Evolutionary conservation across 176 grass and related monocot species (phyloP), one percentile per base, ranked within the genome.

Genomic region (Eragrostis curvula): DNA sequence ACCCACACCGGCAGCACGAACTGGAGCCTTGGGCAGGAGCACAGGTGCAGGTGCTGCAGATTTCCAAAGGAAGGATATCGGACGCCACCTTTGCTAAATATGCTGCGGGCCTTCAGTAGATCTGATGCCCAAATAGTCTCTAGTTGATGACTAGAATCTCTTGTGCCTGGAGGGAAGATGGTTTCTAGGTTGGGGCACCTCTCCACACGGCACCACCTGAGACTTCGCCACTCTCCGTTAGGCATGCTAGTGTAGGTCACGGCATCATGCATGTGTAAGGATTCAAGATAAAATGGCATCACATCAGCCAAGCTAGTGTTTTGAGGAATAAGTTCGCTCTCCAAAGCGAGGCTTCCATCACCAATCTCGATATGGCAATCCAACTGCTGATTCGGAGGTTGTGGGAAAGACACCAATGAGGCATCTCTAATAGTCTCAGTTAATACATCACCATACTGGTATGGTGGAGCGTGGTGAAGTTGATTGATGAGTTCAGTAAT

Each of bases 261-360:
- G 24, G 2, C 18, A 47, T 80, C 69, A 0, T 67, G 77, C 3
- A 86, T 5, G 39, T 79, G 52, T 0, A 78, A 5, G 5, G 82
- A 77, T 16, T 69, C 3, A 0, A 0, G 0, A 14, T 0, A 0
- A 0, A 0, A 0, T 4, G 0, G 0, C 7, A 81, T 48, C 14
- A 80, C 0, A 0, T 0, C 0, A 24, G 0, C 12, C 46, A 86
- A 57, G 29, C 4, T 43, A 8, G 0, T 24, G 1, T 11, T 0
- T 11, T 0, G 1, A 8, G 0, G 0, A 3, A 0, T 17, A 17
- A 72, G 0, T 23, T 64, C 28, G 5, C 41, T 24, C 0, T 65
- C 57, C 28, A 50, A 0, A 14, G 0, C 18, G 3, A 3, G 9
- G 2, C 45, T 28, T 13, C 5, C 45, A 13, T 59, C 53, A 63